Evolutionary conservation across 1,139 yeast genomes (phyloP), one percentile per base, ranked within the genome.

Genomic region (Yamadazyma kanchanaburiensis): DNA sequence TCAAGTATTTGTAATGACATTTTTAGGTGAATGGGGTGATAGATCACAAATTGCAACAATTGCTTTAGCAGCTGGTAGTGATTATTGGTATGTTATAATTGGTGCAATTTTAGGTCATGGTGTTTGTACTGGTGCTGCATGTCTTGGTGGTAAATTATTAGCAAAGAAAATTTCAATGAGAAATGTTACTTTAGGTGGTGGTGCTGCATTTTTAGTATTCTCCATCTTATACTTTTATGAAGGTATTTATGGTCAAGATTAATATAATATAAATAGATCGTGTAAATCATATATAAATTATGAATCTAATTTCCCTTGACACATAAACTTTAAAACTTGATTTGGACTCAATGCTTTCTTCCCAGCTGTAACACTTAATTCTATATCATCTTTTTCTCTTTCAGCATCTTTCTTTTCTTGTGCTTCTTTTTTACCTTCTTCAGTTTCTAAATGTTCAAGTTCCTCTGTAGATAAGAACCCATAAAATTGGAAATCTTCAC

Each of bases 21-120:
- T 94, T 55, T 66, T 91, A 34, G 98, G 96, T 35, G 99, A 91
- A 64, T 88, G 97, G 95, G 99, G 99, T 29, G 99, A 91, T 58
- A 79, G 98, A 50, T 88, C 96, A 10, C 99, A 91, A 61, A 87
- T 91, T 32, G 96, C 97, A 22, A 94, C 96, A 24, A 88, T 91
- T 49, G 98, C 98, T 31, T 84, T 91, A 94, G 97, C 97, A 28
- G 96, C 98, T 1, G 96, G 96, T 22, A 80, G 88, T 22, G 86
- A 88, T 55, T 91, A 87, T 62, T 80, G 94, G 91, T 71, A 71
- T 49, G 95, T 89, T 28, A 86, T 91, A 27, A 46, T 81, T 26
- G 98, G 99, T 36, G 95, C 95, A 14, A 77, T 88, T 25, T 55
- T 83, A 26, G 99, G 98, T 16, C 99, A 91, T 57, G 80, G 83